A percentile compares a stretch with the other conserved stretches of the same genome.
These are phyloP conservation scores for Acer negundo DNA, from an alignment of 345 rosid species.

Conservation along the genomic window DNA sequence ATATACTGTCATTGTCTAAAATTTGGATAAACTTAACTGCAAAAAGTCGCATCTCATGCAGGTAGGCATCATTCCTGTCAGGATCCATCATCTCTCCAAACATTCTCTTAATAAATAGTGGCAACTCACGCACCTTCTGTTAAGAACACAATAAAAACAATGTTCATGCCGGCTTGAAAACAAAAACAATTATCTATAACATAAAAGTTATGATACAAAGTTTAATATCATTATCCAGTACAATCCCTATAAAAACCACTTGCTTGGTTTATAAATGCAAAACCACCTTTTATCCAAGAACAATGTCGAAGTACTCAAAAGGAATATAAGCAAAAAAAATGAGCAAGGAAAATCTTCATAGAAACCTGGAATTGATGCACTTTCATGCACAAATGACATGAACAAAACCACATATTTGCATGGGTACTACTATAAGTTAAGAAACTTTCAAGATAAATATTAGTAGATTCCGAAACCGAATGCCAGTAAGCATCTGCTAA, in stretches of 20 bases:
- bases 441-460: not conserved
- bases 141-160: conserved; percentile 3
- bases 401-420: conserved; percentile 1
- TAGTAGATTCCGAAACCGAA: not conserved
- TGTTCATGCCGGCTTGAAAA: not conserved
- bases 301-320: too few species aligned
- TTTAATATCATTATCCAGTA: not conserved
- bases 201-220: not conserved
- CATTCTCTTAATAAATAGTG: conserved; percentile 67
- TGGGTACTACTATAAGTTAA: not conserved
- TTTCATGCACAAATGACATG: not conserved
- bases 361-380: not conserved
- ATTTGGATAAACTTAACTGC: conserved; percentile 58
- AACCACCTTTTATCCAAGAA: too few species aligned
- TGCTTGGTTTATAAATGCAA: not conserved
- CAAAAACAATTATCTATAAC: not conserved
- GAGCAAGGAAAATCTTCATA: not conserved
- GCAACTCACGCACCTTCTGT: conserved; percentile 69
- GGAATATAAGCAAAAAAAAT: not conserved
- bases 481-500: not conserved
- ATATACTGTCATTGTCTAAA: not conserved
- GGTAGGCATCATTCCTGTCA: conserved; percentile 48
- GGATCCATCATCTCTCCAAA: conserved; percentile 79
- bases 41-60: conserved; percentile 66
- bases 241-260: not conserved